Conservation (phyloP, 2,329 filamentous ascomycete genomes). For the Cercospora zeae-maydis region DNA sequence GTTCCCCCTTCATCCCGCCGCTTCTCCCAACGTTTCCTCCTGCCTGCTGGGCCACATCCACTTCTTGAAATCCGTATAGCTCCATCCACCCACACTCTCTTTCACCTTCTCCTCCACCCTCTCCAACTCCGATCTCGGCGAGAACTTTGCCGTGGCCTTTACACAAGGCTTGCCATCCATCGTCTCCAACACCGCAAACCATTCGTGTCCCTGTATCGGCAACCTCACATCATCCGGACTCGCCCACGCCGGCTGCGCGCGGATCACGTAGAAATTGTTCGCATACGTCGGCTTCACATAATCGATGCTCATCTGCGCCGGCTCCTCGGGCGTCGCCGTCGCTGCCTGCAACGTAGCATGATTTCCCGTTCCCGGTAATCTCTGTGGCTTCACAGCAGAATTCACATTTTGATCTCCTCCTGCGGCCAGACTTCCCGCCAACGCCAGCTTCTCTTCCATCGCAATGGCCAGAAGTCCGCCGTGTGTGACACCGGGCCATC, state of each 20-base stretch:
- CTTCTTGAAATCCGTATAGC: constrained; percentile 32
- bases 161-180: constrained; percentile 55
- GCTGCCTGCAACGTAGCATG: constrained; percentile 32
- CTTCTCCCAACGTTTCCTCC: constrained; percentile 14
- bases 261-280: constrained; percentile 62
- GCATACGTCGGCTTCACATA: constrained; percentile 61
- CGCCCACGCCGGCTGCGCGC: constrained; percentile 41
- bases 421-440: constrained; percentile 56
- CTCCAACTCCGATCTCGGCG: constrained; percentile 22
- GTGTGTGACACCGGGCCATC: constrained; percentile 70
- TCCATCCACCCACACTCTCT: constrained; percentile 22
- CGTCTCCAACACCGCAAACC: constrained; percentile 53
- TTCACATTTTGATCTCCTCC: constrained; percentile 14
- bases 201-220: constrained; percentile 42
- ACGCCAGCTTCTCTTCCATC: constrained; percentile 66
- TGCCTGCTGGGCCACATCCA: constrained; percentile 36
- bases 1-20: background rate
- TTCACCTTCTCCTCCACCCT: constrained; percentile 24
- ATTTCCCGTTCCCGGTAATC: constrained; percentile 32
- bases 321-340: constrained; percentile 28
- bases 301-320: constrained; percentile 48
- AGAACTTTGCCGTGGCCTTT: constrained; percentile 45
- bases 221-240: constrained; percentile 25
- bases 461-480: constrained; percentile 67
- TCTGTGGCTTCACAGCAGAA: constrained; percentile 31